phyloP scores from a whole-genome alignment of 441 rosid species.

The Adansonia rubrostipa region DNA sequence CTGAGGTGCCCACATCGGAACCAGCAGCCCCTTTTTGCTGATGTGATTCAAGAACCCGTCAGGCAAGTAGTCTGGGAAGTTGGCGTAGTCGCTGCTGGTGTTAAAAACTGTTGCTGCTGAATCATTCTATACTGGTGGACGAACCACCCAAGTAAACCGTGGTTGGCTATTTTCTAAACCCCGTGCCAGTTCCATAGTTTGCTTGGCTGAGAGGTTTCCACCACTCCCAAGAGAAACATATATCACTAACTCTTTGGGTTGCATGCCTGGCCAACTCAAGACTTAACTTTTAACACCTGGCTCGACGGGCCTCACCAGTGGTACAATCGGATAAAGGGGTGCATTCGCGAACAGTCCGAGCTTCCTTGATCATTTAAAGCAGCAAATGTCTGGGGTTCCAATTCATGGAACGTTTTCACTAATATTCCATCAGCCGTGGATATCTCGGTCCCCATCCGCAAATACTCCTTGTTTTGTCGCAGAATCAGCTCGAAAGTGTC shows the following conservation, averaged over 20 bases:
- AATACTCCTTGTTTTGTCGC: conserved; percentile 42
- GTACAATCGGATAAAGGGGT: conserved; percentile 60
- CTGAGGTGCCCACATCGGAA: conserved; percentile 59
- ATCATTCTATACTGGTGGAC: conserved; percentile 37
- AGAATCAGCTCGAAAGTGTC: conserved; percentile 46
- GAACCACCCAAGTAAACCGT: conserved; percentile 52
- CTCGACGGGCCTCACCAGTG: conserved; percentile 38
- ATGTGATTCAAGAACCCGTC: conserved; percentile 42
- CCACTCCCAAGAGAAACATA: conserved; percentile 57
- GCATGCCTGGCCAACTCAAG: conserved; percentile 45
- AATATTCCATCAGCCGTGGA: conserved; percentile 42
- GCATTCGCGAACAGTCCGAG: conserved; percentile 40
- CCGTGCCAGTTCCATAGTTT: conserved; percentile 46
- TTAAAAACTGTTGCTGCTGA: conserved; percentile 31
- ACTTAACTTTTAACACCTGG: conserved; percentile 27
- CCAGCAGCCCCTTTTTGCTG: conserved; percentile 36
- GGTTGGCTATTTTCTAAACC: conserved; percentile 45
- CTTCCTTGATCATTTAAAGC: conserved; percentile 31
- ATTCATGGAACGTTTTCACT: conserved; percentile 49
- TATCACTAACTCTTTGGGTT: conserved; percentile 44
- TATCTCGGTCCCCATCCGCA: conserved; percentile 27
- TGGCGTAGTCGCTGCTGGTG: not conserved
- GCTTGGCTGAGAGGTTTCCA: conserved; percentile 46
- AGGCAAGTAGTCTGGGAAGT: conserved; percentile 41
- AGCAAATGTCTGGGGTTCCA: conserved; percentile 38